Evolutionary conservation across 192 early-diverging fungal species (phyloP).

Genomic region (Phlyctochytrium bullatum): DNA sequence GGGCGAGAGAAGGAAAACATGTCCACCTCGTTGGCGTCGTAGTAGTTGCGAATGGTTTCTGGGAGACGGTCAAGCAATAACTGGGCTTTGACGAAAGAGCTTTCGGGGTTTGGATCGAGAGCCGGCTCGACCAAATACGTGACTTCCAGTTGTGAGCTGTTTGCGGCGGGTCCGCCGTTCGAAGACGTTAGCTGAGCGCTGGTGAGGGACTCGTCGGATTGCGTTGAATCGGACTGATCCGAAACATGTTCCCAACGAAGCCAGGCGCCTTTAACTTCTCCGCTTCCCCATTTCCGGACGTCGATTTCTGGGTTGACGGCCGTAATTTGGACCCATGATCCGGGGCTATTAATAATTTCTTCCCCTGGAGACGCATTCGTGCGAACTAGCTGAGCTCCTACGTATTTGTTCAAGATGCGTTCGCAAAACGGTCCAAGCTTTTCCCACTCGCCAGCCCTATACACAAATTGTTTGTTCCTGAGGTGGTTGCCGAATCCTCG

Average conservation of each 20-base stretch:
- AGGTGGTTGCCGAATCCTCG: slow-evolving; percentile 49
- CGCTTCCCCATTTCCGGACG: slow-evolving; percentile 27
- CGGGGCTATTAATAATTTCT: slow-evolving; percentile 53
- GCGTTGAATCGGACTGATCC: not conserved
- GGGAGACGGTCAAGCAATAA: slow-evolving; percentile 33
- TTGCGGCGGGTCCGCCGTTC: not conserved
- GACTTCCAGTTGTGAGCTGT: not conserved
- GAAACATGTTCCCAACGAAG: slow-evolving; percentile 9
- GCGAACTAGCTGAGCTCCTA: slow-evolving; percentile 50
- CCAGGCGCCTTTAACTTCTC: slow-evolving; percentile 28
- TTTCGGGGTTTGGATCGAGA: slow-evolving; percentile 31
- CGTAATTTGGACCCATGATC: slow-evolving; percentile 65
- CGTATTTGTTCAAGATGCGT: slow-evolving; percentile 64
- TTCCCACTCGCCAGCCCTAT: slow-evolving; percentile 66
- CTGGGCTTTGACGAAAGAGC: slow-evolving; percentile 7
- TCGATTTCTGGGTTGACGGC: slow-evolving; percentile 64
- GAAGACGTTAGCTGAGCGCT: slow-evolving; percentile 14
- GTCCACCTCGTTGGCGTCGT: slow-evolving; percentile 61
- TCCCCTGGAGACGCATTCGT: slow-evolving; percentile 41
- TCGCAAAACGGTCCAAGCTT: slow-evolving; percentile 70
- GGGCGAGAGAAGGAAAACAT: slow-evolving; percentile 68
- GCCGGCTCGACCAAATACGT: slow-evolving; percentile 31
- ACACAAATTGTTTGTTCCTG: slow-evolving; percentile 67
- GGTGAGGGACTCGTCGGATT: not conserved
- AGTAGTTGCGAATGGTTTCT: slow-evolving; percentile 56